A percentile compares a stretch with the other conserved stretches of the same genome.
Conservation (phyloP, 305 asterid genomes). For the Solanum hybrid region DNA sequence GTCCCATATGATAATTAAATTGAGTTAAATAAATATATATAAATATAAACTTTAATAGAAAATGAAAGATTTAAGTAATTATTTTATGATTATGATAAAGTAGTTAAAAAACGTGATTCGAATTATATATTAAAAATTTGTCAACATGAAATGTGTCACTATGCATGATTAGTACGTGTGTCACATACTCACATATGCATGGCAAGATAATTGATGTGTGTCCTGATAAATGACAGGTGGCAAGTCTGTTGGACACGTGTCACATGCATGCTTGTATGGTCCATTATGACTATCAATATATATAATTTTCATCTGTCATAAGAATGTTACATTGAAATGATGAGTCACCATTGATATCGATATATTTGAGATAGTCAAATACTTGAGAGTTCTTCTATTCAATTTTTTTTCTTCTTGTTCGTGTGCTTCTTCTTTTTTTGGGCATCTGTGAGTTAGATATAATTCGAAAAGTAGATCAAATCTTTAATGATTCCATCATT, state of each 20-base stretch:
- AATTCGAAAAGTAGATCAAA: not conserved
- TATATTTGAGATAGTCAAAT: not conserved
- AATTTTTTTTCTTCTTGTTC: not conserved
- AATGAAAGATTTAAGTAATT: not conserved
- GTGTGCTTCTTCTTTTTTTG: rapidly evolving
- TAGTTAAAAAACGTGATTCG: not conserved
- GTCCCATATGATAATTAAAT: not conserved
- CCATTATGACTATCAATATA: not conserved
- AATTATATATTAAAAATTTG: no score
- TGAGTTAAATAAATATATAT: not conserved
- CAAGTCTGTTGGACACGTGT: not conserved
- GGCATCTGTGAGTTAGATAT: not conserved
- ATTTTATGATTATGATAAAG: not conserved
- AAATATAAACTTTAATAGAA: not conserved
- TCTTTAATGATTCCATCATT: not conserved
- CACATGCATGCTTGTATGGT: not conserved
- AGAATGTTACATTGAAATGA: not conserved
- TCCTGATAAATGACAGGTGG: not conserved
- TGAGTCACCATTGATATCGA: not conserved
- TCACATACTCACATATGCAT: not conserved
- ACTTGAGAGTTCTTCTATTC: not conserved
- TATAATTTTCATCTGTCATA: not conserved
- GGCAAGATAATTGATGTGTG: not conserved
- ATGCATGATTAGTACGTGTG: not conserved
- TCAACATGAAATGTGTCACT: not conserved